Evolutionary conservation across 2,329 filamentous ascomycete genomes (phyloP), one percentile per base, ranked within the genome.

Genomic region (Arthrocladium fulminans): DNA sequence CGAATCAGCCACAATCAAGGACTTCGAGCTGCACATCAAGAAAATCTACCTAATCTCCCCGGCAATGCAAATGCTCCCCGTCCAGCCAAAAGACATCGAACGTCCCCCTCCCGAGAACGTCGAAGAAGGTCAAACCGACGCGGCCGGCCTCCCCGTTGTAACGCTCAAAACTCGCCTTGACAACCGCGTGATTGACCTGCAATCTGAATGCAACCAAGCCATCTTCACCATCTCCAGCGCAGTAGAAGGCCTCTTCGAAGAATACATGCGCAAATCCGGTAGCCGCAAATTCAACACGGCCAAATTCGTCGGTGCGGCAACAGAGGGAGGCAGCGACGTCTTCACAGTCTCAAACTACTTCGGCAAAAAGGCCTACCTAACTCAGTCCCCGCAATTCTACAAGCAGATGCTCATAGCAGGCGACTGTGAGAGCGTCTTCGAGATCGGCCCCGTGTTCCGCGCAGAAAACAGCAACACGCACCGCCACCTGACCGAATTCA

Each of bases 161-260:
- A 84, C 80, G 52, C 80, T 97, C 65, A 80, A 82, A 62, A 94
- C 88, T 1, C 82, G 90, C 58, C 78, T 96, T 44, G 85, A 94
- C 73, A 95, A 97, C 75, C 82, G 86, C 51, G 86, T 86, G 45
- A 85, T 98, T 72, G 89, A 96, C 71, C 85, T 96, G 63, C 83
- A 92, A 49, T 86, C 88, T 1, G 87, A 88, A 53, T 84, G 94
- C 53, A 94, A 92, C 69, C 87, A 94, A 65, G 88, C 89, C 51
- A 88, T 88, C 61, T 90, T 90, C 73, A 67, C 73, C 60, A 79
- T 83, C 61, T 82, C 79, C 55, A 74, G 74, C 61, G 80, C 77
- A 49, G 80, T 86, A 32, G 76, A 79, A 52, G 74, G 77, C 52
- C 73, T 92, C 10, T 94, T 94, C 67, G 73, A 76, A 50, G 81